Evolutionary conservation across 192 early-diverging fungal species (phyloP), one percentile per base, ranked within the genome.

Genomic region (Coemansia sp.): DNA sequence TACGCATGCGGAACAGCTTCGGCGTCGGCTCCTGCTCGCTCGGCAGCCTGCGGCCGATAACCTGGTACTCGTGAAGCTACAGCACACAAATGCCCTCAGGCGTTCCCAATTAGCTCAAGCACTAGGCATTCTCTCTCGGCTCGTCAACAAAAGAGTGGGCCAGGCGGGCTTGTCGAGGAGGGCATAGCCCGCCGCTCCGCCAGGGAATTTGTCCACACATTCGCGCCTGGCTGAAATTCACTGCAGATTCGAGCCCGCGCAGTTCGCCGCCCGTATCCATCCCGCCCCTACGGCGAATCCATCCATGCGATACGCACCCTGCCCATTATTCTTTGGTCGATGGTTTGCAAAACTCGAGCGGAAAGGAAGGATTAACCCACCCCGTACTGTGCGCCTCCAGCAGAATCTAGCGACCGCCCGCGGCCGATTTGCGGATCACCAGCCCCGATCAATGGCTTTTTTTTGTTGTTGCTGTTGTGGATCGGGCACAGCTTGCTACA

Each of bases 1-100:
- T 85, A 61, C 93, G 83, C 95, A 96, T 96, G 76, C 95, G 87
- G 89, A 81, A 97, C 51, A 99, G 88, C 84, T 89, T 90, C 42
- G 96, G 96, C 44, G 79, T 81, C 33, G 86, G 77, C 58, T 95
- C 93, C 76, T 85, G 87, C 75, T 88, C 88, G 50, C 89, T 85
- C 39, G 94, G 94, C 44, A 86, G 82, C 70, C 90, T 89, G 64
- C 93, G 90, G 70, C 96, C 96, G 80, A 96, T 81, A 73, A 99
- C 90, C 76, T 89, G 78, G 77, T 80, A 82, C 74, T 82, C 78
- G 71, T 76, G 65, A 60, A 76, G 73, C 71, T 75, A 75, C 47
- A 58, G 22, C n/a, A n/a, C n/a, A n/a, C n/a, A n/a, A n/a, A n/a
- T n/a, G n/a, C n/a, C n/a, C n/a, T n/a, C n/a, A n/a, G n/a, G n/a